Conservation (phyloP, 176 grass and related monocot genomes). For the Aegilops longissima region DNA sequence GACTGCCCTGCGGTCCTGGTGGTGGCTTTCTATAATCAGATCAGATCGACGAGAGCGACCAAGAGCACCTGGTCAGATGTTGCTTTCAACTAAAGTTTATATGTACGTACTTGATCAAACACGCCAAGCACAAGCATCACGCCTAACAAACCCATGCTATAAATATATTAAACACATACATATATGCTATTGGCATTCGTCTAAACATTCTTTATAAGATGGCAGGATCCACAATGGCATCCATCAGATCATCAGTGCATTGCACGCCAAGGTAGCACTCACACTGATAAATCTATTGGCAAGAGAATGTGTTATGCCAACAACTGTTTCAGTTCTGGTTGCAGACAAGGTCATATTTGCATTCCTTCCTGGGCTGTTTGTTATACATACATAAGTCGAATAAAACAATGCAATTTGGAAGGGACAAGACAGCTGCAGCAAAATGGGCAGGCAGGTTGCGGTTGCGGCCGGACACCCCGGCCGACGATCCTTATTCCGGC, state of each 20-base stretch:
- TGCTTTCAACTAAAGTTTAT: background rate
- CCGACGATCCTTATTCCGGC: conserved; percentile 45
- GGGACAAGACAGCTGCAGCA: background rate
- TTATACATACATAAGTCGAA: conserved; percentile 10
- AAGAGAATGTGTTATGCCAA: background rate
- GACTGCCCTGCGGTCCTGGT: background rate
- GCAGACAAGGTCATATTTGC: conserved; percentile 8
- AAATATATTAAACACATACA: background rate
- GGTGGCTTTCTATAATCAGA: background rate
- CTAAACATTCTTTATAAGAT: background rate
- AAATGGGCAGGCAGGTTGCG: background rate
- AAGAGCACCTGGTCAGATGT: conserved; percentile 13
- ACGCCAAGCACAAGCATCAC: background rate
- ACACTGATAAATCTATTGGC: background rate
- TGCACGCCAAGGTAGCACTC: conserved; percentile 7
- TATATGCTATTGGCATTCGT: background rate
- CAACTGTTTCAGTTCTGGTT: background rate
- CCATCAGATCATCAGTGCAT: background rate
- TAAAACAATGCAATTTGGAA: conserved; percentile 13
- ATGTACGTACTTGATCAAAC: background rate
- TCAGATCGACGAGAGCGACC: background rate
- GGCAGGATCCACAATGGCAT: background rate
- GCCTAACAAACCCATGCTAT: background rate
- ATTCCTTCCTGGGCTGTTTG: background rate
- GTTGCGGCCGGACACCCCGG: background rate